These are phyloP conservation scores for Cladosporium sp. DNA, from an alignment of 2,329 filamentous ascomycete species.

Conservation along the genomic window DNA sequence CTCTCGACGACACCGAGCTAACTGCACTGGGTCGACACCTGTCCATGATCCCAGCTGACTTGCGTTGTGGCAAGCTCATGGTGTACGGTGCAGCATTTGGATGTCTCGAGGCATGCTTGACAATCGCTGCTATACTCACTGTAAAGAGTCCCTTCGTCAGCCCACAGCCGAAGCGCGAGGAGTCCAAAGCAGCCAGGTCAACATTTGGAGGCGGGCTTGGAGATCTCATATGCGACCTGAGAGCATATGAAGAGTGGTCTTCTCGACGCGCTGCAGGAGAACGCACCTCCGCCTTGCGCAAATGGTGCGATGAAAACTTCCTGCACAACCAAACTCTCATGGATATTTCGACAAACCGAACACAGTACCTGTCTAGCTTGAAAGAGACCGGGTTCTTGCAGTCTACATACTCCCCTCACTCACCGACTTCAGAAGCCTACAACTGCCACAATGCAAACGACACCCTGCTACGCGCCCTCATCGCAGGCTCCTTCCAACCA, in stretches of 20 bases:
- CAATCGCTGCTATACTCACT: constrained; percentile 88
- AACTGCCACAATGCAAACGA: constrained; percentile 48
- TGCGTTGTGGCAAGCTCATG: constrained; percentile 90
- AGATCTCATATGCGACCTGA: constrained; percentile 81
- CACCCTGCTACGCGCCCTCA: constrained; percentile 44
- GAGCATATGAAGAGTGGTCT: constrained; percentile 79
- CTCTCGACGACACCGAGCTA: constrained; percentile 77
- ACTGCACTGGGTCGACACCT: constrained; percentile 89
- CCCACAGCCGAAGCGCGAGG: constrained; percentile 76
- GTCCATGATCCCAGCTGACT: constrained; percentile 90
- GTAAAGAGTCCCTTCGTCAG: constrained; percentile 82
- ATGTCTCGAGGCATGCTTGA: constrained; percentile 82
- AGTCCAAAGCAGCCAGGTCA: constrained; percentile 71
- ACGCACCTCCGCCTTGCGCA: constrained; percentile 58
- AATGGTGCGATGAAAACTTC: constrained; percentile 82
- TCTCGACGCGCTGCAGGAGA: constrained; percentile 56
- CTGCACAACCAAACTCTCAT: constrained; percentile 77
- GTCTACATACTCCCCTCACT: constrained; percentile 29
- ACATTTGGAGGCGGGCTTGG: constrained; percentile 73
- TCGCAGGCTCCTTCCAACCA: constrained; percentile 57
- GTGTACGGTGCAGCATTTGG: constrained; percentile 93
- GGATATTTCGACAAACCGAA: constrained; percentile 81
- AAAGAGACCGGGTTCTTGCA: constrained; percentile 78
- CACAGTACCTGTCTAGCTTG: constrained; percentile 80
- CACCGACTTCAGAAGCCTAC: constrained; percentile 29